These are phyloP conservation scores for Lachancea sp. DNA, from an alignment of 805 yeast species.

Conservation along the genomic window DNA sequence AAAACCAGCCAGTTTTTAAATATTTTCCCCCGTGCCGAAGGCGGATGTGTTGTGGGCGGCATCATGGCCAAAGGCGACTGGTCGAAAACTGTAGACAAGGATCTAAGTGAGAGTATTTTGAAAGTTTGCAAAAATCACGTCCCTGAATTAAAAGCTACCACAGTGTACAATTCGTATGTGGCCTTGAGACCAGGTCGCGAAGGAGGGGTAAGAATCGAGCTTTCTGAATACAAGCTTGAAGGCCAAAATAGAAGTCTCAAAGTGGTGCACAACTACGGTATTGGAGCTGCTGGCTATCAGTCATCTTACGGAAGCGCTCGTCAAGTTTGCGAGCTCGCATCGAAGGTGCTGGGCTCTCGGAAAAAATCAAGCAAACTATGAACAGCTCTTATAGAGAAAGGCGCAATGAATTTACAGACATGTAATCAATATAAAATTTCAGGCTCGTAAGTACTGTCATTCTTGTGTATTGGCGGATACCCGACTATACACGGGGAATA, in stretches of 20 bases:
- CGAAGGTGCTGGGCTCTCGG: constrained; percentile 23
- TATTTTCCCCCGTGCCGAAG: constrained; percentile 65
- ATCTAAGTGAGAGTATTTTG: constrained; percentile 42
- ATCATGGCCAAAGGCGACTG: constrained; percentile 29
- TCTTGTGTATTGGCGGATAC: too few species aligned
- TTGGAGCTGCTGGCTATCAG: constrained; percentile 75
- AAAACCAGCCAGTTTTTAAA: constrained; percentile 42
- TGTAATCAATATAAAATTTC: too few species aligned
- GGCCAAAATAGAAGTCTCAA: constrained; percentile 10
- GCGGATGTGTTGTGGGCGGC: constrained; percentile 68
- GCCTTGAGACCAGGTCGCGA: constrained; percentile 64
- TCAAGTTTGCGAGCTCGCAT: constrained; percentile 37
- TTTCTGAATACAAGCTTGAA: constrained; percentile 26
- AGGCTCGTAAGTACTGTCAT: too few species aligned
- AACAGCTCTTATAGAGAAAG: too few species aligned
- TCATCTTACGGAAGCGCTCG: constrained; percentile 58
- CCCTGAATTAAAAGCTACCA: constrained; percentile 19
- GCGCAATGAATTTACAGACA: too few species aligned
- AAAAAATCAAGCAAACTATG: neutral
- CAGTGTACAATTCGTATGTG: constrained; percentile 18
- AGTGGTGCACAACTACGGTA: constrained; percentile 61
- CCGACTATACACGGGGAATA: too few species aligned
- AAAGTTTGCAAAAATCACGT: constrained; percentile 35
- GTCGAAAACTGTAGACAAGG: constrained; percentile 35
- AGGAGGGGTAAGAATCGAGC: constrained; percentile 52